Evolutionary conservation across 257 asterid genomes (phyloP), one percentile per base, ranked within the genome.

Genomic region (Hygrophila difformis): DNA sequence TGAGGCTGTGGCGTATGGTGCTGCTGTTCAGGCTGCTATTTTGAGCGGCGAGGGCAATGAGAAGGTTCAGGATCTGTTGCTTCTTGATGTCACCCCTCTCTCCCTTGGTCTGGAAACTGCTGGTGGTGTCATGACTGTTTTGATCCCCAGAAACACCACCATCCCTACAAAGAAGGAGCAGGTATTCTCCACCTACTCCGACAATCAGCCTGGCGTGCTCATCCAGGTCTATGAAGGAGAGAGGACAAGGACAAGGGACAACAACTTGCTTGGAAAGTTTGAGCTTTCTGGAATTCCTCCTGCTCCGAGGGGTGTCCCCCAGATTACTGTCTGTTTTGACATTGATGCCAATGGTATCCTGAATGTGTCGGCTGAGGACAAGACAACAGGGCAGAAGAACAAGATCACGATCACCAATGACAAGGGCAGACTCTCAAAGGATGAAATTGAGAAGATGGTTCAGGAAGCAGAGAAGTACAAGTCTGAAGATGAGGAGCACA

Each of bases 91-190:
- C 0, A 63, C 64, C 14, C 71, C 74, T 13, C 42, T 67, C 9
- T 68, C 75, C 1, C 65, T 68, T 0, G 71, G 71, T 49, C 0
- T 68, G 21, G 70, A 63, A 11, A 57, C 71, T 2, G 64, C 67
- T 5, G 71, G 70, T 13, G 75, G 75, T 14, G 75, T 63, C 5
- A 63, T 63, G 71, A 53, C 67, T 14, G 67, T 63, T 9, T 18
- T 69, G 51, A 69, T 69, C 11, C 76, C 68, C 3, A 59, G 71
- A 14, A 69, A 69, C 36, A 69, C 72, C 9, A 64, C 68, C 9
- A 64, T 63, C 10, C 76, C 78, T 1, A 66, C 78, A 34, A 71
- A 66, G 65, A 71, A 71, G 16, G 78, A 71, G 61, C 74, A 71
- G 41, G 68, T 64, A 1, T 70, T 70, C 41, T 64, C 72, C 0